phyloP scores from a whole-genome alignment of 2,329 filamentous ascomycete species.

The Conoideocrella luteorostrata region DNA sequence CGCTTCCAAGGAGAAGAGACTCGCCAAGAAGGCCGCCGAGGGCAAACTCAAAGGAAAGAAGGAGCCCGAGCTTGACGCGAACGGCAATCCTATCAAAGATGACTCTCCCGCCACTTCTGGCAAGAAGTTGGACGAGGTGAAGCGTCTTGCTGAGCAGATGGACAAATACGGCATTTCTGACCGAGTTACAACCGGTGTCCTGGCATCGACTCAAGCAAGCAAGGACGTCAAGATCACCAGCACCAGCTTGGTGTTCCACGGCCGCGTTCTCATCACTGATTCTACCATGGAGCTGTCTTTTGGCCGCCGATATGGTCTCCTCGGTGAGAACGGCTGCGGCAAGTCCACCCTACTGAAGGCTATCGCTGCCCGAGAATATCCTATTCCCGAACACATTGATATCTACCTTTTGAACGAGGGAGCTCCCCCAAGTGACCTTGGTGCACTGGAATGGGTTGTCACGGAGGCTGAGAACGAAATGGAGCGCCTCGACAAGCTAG shows the following conservation, averaged over 20 bases:
- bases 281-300: conserved; percentile 89
- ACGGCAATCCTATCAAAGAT: conserved; percentile 48
- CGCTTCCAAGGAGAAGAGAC: conserved; percentile 64
- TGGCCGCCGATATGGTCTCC: conserved; percentile 84
- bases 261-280: conserved; percentile 90
- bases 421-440: conserved; percentile 79
- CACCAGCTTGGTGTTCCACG: conserved; percentile 92
- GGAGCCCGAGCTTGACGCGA: conserved; percentile 57
- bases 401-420: conserved; percentile 98
- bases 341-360: conserved; percentile 97
- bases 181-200: conserved; percentile 94
- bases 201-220: conserved; percentile 76
- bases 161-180: conserved; percentile 95
- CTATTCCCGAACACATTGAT: conserved; percentile 92
- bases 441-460: conserved; percentile 96
- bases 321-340: conserved; percentile 98
- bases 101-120: conserved; percentile 64
- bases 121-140: conserved; percentile 72
- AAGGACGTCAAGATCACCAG: conserved; percentile 97
- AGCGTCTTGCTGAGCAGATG: conserved; percentile 85
- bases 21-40: conserved; percentile 64
- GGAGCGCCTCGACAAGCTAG: conserved; percentile 78
- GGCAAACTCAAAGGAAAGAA: conserved; percentile 75
- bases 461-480: conserved; percentile 90
- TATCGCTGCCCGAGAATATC: conserved; percentile 88